Evolutionary conservation across 164 flowering plant genomes (phyloP).

Genomic region (Brasenia schreberi): DNA sequence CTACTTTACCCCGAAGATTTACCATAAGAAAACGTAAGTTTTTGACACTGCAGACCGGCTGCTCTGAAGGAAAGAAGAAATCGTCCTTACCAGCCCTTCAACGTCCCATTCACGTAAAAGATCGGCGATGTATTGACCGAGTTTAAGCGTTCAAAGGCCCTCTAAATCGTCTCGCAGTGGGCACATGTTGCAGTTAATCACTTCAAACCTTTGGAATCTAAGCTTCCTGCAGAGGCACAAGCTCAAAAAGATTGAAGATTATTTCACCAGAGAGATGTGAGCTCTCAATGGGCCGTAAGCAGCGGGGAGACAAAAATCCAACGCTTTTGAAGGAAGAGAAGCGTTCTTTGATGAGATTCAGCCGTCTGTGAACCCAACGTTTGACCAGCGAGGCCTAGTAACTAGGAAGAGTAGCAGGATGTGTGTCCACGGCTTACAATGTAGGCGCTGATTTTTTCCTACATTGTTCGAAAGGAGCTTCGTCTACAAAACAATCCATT

Average conservation of each 20-base stretch:
- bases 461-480: neutral
- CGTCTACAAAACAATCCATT: neutral
- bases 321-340: neutral
- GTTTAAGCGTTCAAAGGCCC: neutral
- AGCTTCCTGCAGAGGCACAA: neutral
- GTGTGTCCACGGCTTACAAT: neutral
- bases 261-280: neutral
- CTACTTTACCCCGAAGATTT: neutral
- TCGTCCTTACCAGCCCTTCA: neutral
- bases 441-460: neutral
- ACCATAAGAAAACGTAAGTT: neutral
- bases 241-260: neutral
- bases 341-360: neutral
- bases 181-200: neutral
- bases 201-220: neutral
- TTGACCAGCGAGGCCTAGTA: neutral
- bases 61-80: neutral
- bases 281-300: neutral
- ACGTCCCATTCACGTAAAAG: neutral
- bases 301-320: neutral
- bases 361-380: neutral
- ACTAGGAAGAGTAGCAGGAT: neutral
- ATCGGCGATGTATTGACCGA: neutral
- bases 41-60: neutral
- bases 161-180: neutral